These are phyloP conservation scores for Pseudomassariella vexata DNA, from an alignment of 2,329 filamentous ascomycete species.

Conservation along the genomic window DNA sequence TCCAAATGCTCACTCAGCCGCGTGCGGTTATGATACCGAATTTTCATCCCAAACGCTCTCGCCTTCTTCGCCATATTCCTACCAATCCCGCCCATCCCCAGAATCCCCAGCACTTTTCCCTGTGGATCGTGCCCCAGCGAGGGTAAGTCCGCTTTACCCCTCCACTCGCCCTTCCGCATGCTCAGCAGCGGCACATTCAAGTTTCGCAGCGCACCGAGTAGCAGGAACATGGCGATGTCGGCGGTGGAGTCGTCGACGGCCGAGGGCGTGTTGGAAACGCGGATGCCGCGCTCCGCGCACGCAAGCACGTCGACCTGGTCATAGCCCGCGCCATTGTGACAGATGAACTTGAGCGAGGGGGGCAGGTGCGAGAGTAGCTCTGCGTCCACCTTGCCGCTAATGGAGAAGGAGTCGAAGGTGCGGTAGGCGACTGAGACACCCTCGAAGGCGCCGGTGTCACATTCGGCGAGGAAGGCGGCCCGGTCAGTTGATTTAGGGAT, in stretches of 20 bases:
- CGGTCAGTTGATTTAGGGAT: conserved; percentile 56
- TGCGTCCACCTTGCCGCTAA: conserved; percentile 66
- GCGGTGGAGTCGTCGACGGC: conserved; percentile 80
- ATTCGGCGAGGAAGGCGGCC: conserved; percentile 64
- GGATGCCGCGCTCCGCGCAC: conserved; percentile 60
- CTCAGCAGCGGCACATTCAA: conserved; percentile 61
- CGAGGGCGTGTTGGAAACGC: conserved; percentile 75
- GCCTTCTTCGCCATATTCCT: conserved; percentile 70
- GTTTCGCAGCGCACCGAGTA: conserved; percentile 72
- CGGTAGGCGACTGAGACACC: conserved; percentile 62
- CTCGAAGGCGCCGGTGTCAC: conserved; percentile 58
- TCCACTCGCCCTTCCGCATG: conserved; percentile 64
- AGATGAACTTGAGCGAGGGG: conserved; percentile 48
- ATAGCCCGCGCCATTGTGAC: conserved; percentile 72
- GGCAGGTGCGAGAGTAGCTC: conserved; percentile 60
- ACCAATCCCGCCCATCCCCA: conserved; percentile 85
- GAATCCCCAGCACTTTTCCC: conserved; percentile 71
- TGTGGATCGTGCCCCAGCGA: conserved; percentile 70
- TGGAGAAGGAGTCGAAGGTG: conserved; percentile 50
- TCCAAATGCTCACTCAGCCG: conserved; percentile 49
- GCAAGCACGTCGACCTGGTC: conserved; percentile 73
- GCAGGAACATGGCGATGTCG: conserved; percentile 73
- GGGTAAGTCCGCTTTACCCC: conserved; percentile 41
- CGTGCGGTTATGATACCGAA: conserved; percentile 70
- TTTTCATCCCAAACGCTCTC: conserved; percentile 67